Evolutionary conservation across 1,139 yeast species (phyloP).

Genomic region (Suhomyces anneliseae): DNA sequence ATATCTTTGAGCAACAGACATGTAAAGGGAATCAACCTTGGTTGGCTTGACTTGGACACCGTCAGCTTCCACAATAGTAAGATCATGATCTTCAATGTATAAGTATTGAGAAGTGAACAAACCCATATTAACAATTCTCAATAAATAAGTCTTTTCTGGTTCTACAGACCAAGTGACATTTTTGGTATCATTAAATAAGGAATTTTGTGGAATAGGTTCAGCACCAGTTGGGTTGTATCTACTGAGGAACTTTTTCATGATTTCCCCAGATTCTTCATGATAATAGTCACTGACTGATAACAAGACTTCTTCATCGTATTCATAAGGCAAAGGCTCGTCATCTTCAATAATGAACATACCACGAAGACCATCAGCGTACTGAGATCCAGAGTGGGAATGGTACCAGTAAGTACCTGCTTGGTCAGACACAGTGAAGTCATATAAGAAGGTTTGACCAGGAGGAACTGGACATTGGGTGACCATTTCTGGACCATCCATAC

Average conservation of each 20-base stretch:
- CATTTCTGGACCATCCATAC: conserved; percentile 79
- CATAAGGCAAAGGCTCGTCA: conserved; percentile 50
- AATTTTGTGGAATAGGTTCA: conserved; percentile 72
- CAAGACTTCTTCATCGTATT: conserved; percentile 61
- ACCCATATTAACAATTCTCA: conserved; percentile 66
- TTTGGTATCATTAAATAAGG: conserved; percentile 63
- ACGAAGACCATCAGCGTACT: conserved; percentile 76
- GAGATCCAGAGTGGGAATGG: conserved; percentile 78
- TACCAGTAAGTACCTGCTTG: conserved; percentile 82
- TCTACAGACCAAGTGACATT: conserved; percentile 58
- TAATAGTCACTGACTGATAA: conserved; percentile 64
- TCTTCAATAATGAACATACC: conserved; percentile 72
- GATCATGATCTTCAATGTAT: conserved; percentile 64
- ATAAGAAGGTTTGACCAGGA: conserved; percentile 61
- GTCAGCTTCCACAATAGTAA: conserved; percentile 71
- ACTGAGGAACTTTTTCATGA: conserved; percentile 50
- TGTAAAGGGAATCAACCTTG: conserved; percentile 55
- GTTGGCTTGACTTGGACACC: conserved; percentile 65
- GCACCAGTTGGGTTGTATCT: conserved; percentile 81
- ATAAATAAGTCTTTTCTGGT: conserved; percentile 60
- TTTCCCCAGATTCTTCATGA: conserved; percentile 48
- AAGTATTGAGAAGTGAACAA: conserved; percentile 71
- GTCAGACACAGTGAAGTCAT: conserved; percentile 62
- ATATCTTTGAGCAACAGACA: conserved; percentile 73
- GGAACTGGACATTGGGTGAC: conserved; percentile 78